Conservation (phyloP, 2,329 filamentous ascomycete genomes). For the Aspergillus melleus region DNA sequence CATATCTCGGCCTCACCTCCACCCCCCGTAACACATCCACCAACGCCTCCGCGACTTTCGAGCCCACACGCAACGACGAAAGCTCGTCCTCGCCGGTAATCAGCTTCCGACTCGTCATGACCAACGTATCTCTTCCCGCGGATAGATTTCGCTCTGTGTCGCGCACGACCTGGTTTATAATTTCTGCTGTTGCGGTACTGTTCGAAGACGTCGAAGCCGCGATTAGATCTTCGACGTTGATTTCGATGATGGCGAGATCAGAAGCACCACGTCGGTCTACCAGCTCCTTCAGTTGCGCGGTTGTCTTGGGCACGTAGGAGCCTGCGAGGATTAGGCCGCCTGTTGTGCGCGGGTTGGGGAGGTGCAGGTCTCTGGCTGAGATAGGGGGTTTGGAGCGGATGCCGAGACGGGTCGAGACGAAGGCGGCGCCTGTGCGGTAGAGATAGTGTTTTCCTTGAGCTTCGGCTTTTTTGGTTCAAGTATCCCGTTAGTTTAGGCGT, state of each 20-base stretch:
- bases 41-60: constrained; percentile 52
- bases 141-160: constrained; percentile 44
- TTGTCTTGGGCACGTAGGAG: constrained; percentile 61
- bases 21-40: constrained; percentile 52
- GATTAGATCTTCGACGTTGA: constrained; percentile 53
- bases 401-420: constrained; percentile 53
- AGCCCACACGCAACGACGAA: constrained; percentile 56
- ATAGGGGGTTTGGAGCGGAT: constrained; percentile 55
- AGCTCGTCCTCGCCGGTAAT: constrained; percentile 52
- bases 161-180: constrained; percentile 26
- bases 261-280: constrained; percentile 37
- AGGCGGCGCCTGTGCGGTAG: constrained; percentile 49
- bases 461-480: constrained; percentile 24
- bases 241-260: constrained; percentile 47
- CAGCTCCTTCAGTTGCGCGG: constrained; percentile 52
- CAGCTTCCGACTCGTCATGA: constrained; percentile 61
- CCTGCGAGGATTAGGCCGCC: constrained; percentile 59
- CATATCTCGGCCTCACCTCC: constrained; percentile 53
- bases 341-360: constrained; percentile 31
- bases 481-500: neutral
- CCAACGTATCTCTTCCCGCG: constrained; percentile 53
- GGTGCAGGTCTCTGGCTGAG: constrained; percentile 45
- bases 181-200: constrained; percentile 17
- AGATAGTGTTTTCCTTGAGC: constrained; percentile 45
- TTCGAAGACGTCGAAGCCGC: constrained; percentile 25